Base-by-base conservation (phyloP, 1,139 yeast genomes). In the Pichia cactophila region DNA sequence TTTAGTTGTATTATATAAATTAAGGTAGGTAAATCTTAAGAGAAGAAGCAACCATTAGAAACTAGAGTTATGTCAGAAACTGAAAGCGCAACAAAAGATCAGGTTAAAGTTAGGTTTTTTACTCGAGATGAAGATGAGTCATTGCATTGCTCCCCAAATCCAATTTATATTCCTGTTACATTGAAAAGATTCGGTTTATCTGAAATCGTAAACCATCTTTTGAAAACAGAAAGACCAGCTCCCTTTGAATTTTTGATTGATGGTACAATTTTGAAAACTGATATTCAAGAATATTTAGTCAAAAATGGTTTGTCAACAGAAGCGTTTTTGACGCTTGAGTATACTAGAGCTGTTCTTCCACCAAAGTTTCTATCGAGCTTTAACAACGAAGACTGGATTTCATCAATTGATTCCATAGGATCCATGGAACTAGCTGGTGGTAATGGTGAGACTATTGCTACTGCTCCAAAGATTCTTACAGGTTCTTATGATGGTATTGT, bases 401-500 rank as follows among this genome's bases (percentile, higher is more conserved):
- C 96, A 10, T 77, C 95, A 1, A 75, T 90, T 43, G 80, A 81
- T 61, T 68, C 81, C 35, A 67, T 71, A 54, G 60, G 57, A 23
- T 61, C 70, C 9, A 57, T 58, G 50, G 63, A 69, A 26, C 48
- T 58, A 17, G 50, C 62, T 5, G 61, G 61, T 26, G 58, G 59
- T 6, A 48, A 56, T 17, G 64, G 62, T 7, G 57, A 58, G 26
- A 56, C 64, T 5, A 52, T 65, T 16, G 28, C 49, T 1, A 69
- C 75, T 17, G 68, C 70, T 46, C 75, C 80, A 23, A 76, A 79
- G 60, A 86, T 90, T 49, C 74, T 89, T 48, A 81, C 95, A 11
- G 98, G 98, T 26, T 82, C 95, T 1, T 92, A 90, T 62, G 98
- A 92, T 65, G 97, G 97, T 55, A 78, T 90, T 41, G 96, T 92